Evolutionary conservation across 768 basidiomycete species (phyloP), one percentile per base, ranked within the genome.

Genomic region (Boletus speciosus): DNA sequence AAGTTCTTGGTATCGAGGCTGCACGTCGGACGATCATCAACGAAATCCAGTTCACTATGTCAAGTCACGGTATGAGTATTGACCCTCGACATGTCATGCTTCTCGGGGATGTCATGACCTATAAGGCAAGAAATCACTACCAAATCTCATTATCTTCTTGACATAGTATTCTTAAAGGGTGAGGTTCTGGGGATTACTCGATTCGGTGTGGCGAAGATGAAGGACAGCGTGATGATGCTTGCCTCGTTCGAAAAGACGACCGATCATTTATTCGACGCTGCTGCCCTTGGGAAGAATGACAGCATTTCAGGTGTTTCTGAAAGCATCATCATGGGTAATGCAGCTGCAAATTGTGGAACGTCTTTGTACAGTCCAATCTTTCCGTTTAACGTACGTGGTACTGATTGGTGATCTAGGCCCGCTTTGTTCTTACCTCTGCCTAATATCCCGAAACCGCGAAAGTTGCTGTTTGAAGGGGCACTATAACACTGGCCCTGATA

Each of bases 231-330:
- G 1, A 82, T 99, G 64, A 99, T 98, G 97, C 77, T 98, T 63
- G 97, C 97, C 10, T 97, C 93, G 25, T 99, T 99, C 71, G 97
- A 99, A 74, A 98, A 98, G 77, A 98, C 97, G 15, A 99, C 97
- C 14, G 97, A 99, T 75, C 97, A 99, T 71, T 74, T 99, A 55
- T 99, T 99, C 73, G 94, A 99, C 66, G 97, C 97, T 3, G 88
- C 97, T 10, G 91, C 97, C 3, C 95, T 88, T 69, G 93, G 94
- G 11, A 98, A 98, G 73, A 93, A 85, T 47, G 97, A 99, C 66
- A 83, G 81, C 52, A 97, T 99, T 50, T 86, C 92, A 31, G 97
- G 97, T 47, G 96, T 99, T 6, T 98, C 97, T 19, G 97, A 99
- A 71, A 98, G 96, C 68, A 99, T 99, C 68, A 98, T 99, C 71